These are phyloP conservation scores for Wallacemonas sp. DNA, from an alignment of 208 protist genomes.

Conservation along the genomic window DNA sequence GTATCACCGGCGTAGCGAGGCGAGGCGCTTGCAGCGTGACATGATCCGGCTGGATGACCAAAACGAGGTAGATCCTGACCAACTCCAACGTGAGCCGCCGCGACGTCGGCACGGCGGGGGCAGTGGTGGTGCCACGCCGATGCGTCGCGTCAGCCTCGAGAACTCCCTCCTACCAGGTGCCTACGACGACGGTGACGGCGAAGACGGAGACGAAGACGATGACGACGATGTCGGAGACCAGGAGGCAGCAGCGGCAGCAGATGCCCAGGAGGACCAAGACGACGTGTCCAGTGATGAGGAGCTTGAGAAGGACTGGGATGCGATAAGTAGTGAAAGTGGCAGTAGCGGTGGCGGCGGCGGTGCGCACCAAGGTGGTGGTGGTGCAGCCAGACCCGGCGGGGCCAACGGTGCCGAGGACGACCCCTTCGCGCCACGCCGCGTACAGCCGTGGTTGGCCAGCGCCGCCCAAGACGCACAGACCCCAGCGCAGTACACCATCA, in stretches of 20 bases:
- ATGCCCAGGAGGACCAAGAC: background rate
- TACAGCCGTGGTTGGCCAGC: background rate
- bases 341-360: too few relatives aligned
- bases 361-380: too few relatives aligned
- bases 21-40: conserved; percentile 18
- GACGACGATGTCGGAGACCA: background rate
- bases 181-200: conserved; percentile 10
- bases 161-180: background rate
- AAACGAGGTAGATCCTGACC: conserved; percentile 4
- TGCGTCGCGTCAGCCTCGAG: background rate
- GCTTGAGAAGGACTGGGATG: conserved; percentile 5
- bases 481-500: conserved; percentile 19
- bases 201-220: conserved; percentile 4
- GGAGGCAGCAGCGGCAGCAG: background rate
- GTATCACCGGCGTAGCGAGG: conserved; percentile 26
- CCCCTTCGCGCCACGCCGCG: background rate
- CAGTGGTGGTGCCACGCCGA: background rate
- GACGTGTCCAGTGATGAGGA: conserved; percentile 10
- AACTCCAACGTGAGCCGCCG: too few relatives aligned
- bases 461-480: background rate
- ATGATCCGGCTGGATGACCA: conserved; percentile 11
- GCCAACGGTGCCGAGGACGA: conserved; percentile 1
- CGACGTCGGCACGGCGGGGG: too few relatives aligned
- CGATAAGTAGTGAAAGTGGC: too few relatives aligned
- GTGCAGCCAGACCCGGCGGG: too few relatives aligned